Evolutionary conservation across 768 basidiomycete species (phyloP), one percentile per base, ranked within the genome.

Genomic region (Gymnopilus junonius): DNA sequence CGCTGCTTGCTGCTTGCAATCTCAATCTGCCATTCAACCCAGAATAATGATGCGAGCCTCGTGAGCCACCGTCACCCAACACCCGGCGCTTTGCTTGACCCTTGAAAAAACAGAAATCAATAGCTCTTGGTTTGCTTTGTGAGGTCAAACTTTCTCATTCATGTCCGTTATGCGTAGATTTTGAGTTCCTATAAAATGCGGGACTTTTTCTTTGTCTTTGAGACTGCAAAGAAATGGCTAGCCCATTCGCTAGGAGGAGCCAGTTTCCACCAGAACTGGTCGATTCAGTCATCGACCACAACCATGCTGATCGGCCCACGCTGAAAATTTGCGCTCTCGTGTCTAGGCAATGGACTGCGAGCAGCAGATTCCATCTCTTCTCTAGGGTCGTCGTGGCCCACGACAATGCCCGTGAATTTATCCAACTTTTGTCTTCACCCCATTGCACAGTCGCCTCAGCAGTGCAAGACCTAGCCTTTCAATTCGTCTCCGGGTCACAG

Each of bases 241-340:
- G n/a, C 25, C 51, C 39, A 11, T n/a, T 39, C 10, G 32, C 51
- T 21, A 54, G 27, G 15, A 34, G 43, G 6, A 43, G 23, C 42
- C 48, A n/a, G 14, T 65, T 77, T 29, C 73, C 75, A 10, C 63
- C 66, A 15, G 74, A 76, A 55, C 65, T 76, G 11, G 58, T 76
- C 15, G 75, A 75, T 56, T 45, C 62, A 1, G 71, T 76, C 45
- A 55, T 76, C 48, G 70, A 73, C 67, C 59, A 68, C 55, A 67
- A 72, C 32, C 70, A 70, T 55, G 59, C 55, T 17, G 72, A 75
- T 23, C 62, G 53, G 3, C 31, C 59, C 17, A 65, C 74, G 4
- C 64, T 75, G 53, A 65, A 65, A 40, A 50, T 68, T 15, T 72
- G 70, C 55, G 66, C 74, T 2, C 71, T 75, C 31, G 73, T 75